Percentiles rank a stretch among this genome's conserved stretches.
phyloP scores from a whole-genome alignment of 1,139 yeast species.

The Insectozyma bohioensis region DNA sequence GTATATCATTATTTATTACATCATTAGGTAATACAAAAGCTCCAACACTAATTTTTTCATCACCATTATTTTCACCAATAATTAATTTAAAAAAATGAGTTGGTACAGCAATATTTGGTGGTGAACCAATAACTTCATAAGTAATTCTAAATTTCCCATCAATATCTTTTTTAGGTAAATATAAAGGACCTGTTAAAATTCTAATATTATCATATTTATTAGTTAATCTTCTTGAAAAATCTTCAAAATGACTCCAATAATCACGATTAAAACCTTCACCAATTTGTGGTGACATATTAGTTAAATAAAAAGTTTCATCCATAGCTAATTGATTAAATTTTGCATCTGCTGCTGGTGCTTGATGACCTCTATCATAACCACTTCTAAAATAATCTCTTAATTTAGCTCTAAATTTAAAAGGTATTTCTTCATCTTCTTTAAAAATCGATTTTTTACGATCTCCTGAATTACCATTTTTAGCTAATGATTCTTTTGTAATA shows the following conservation, averaged over 20 bases:
- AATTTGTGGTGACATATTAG: constrained; percentile 95
- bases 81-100: constrained; percentile 92
- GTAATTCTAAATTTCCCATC: constrained; percentile 70
- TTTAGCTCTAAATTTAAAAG: constrained; percentile 69
- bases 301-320: constrained; percentile 88
- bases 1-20: constrained; percentile 64
- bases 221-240: constrained; percentile 79
- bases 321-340: constrained; percentile 85
- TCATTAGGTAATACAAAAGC: constrained; percentile 94
- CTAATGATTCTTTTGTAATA: constrained; percentile 71
- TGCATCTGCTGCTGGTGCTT: constrained; percentile 98
- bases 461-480: constrained; percentile 42
- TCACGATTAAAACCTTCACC: constrained; percentile 97
- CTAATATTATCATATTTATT: constrained; percentile 68
- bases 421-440: constrained; percentile 85
- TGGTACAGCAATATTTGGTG: constrained; percentile 96
- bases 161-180: constrained; percentile 72
- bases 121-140: constrained; percentile 94
- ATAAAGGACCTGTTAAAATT: constrained; percentile 91
- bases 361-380: constrained; percentile 97
- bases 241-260: constrained; percentile 96
- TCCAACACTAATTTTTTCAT: constrained; percentile 67
- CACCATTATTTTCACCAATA: constrained; percentile 67
- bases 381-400: constrained; percentile 87
- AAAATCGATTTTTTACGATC: constrained; percentile 82